Evolutionary conservation across 805 yeast genomes (phyloP).

Genomic region (Wickerhamiella kurtzmanii): DNA sequence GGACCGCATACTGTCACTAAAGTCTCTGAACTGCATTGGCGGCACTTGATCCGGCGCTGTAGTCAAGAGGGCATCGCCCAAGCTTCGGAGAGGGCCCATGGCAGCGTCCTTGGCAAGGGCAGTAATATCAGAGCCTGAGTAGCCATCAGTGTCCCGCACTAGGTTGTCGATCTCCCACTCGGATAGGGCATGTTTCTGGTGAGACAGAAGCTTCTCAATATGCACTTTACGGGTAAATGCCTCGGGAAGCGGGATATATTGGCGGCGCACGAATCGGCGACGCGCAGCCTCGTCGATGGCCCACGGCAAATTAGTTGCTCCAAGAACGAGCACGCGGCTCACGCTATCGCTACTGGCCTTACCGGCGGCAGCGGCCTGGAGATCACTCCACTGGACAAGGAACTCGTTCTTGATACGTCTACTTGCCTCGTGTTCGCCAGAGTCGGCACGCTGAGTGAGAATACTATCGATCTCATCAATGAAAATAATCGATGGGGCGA

Average conservation of each 20-base stretch:
- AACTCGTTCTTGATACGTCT: constrained; percentile 87
- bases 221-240: constrained; percentile 65
- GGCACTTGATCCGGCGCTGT: constrained; percentile 64
- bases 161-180: constrained; percentile 50
- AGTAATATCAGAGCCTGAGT: constrained; percentile 88
- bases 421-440: constrained; percentile 73
- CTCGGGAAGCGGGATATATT: constrained; percentile 90
- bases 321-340: constrained; percentile 72
- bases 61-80: constrained; percentile 69
- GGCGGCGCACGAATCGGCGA: constrained; percentile 79
- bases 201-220: constrained; percentile 47
- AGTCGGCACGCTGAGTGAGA: constrained; percentile 64
- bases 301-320: constrained; percentile 96
- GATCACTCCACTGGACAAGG: constrained; percentile 85
- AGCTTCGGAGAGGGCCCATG: constrained; percentile 86
- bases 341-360: constrained; percentile 38
- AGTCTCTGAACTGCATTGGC: constrained; percentile 60
- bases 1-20: constrained; percentile 56
- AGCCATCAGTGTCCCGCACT: constrained; percentile 58
- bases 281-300: constrained; percentile 91
- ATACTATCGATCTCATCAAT: constrained; percentile 93
- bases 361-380: constrained; percentile 78
- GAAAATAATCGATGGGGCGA: constrained; percentile 88
- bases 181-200: constrained; percentile 58
- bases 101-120: constrained; percentile 94